These are phyloP conservation scores for Candida tallmaniae DNA, from an alignment of 805 yeast species.

Conservation along the genomic window DNA sequence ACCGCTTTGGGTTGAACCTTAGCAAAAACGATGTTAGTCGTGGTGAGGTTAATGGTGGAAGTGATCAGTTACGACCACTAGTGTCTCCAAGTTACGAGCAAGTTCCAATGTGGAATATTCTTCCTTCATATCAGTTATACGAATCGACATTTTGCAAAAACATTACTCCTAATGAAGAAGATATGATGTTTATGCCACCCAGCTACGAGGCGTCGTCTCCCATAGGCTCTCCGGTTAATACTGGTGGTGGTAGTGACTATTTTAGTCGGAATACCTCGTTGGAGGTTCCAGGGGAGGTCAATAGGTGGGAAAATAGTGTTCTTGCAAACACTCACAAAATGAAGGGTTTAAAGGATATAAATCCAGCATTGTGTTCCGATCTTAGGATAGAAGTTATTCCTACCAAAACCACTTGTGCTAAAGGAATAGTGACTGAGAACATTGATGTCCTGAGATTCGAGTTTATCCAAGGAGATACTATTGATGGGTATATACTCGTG, in stretches of 20 bases:
- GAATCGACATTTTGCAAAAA: constrained; percentile 34
- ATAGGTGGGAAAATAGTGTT: constrained; percentile 30
- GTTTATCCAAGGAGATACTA: constrained; percentile 34
- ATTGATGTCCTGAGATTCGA: constrained; percentile 30
- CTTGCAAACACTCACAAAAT: constrained; percentile 33
- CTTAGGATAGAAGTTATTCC: constrained; percentile 26
- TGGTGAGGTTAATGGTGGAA: background rate
- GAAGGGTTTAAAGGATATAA: constrained; percentile 25
- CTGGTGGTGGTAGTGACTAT: background rate
- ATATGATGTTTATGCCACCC: constrained; percentile 29
- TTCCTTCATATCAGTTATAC: constrained; percentile 39
- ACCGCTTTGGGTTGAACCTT: constrained; percentile 4
- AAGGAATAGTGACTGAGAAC: constrained; percentile 21
- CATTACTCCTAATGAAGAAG: constrained; percentile 29
- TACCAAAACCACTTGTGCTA: constrained; percentile 28
- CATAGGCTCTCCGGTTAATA: constrained; percentile 15
- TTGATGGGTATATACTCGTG: constrained; percentile 33
- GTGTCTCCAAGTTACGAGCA: constrained; percentile 15
- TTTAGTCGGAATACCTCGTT: background rate
- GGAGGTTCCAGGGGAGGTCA: constrained; percentile 1
- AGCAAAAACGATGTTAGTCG: constrained; percentile 1
- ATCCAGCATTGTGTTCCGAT: constrained; percentile 20
- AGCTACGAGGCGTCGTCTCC: constrained; percentile 15
- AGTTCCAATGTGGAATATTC: constrained; percentile 35
- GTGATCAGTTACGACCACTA: constrained; percentile 4